A percentile compares a stretch with the other conserved stretches of the same genome.
Evolutionary conservation across 345 rosid genomes (phyloP).

Genomic region (Brassica rapa): DNA sequence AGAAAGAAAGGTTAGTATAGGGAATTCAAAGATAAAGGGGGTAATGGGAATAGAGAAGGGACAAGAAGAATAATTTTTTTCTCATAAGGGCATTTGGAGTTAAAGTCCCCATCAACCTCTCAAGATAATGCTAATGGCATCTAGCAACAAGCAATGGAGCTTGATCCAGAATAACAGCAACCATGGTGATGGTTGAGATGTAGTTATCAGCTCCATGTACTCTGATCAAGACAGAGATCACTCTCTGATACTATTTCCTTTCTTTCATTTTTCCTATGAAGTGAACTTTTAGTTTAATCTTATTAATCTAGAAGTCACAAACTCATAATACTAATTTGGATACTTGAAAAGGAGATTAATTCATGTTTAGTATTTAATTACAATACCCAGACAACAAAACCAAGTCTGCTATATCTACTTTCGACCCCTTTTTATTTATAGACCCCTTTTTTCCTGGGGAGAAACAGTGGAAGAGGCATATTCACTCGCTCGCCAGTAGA

Average conservation of each 20-base stretch:
- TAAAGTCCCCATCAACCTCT: not conserved
- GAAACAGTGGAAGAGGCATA: conserved; percentile 23
- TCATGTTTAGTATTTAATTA: conserved; percentile 29
- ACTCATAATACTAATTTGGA: not conserved
- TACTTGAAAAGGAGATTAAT: conserved; percentile 7
- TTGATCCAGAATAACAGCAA: not conserved
- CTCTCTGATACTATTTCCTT: not conserved
- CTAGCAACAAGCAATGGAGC: conserved; percentile 1
- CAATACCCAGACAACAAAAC: conserved; percentile 40
- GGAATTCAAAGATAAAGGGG: too few relatives aligned
- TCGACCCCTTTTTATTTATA: conserved; percentile 29
- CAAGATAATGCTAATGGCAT: conserved; percentile 3
- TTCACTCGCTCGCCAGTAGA: conserved; percentile 35
- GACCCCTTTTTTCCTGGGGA: conserved; percentile 17
- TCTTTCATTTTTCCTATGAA: not conserved
- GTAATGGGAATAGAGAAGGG: too few relatives aligned
- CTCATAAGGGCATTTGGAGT: too few relatives aligned
- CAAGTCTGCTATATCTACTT: conserved; percentile 31
- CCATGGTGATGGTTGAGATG: not conserved
- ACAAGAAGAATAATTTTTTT: too few relatives aligned
- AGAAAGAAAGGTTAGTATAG: too few relatives aligned
- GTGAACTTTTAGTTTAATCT: not conserved
- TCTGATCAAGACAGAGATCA: not conserved
- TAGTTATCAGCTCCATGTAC: not conserved
- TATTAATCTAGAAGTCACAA: not conserved